Base-by-base conservation (phyloP, 306 rosid species). In the Prunus armeniaca region DNA sequence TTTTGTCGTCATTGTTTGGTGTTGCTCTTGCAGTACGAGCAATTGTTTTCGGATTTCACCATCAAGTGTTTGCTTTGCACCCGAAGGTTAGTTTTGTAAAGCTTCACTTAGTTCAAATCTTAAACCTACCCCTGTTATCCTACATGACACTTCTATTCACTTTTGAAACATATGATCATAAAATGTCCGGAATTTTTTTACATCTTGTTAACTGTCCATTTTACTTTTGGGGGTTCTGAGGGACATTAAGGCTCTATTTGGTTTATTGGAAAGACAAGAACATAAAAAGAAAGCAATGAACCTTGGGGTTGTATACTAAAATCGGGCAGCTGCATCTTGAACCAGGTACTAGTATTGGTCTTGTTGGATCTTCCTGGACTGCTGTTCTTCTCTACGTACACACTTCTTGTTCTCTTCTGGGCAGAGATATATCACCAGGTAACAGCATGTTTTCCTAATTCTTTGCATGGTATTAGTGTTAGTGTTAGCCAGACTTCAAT, bases 351-450 rank as follows among this genome's bases (percentile, higher is more conserved):
- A 41, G 69, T 84, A 73, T 86, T 76, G 83, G 88, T 86, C 65
- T 73, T 91, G 41, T 62, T 91, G 84, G 93, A 95, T 81, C 91
- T 95, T 55, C 99, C 99, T 0, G 99, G 99, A 67, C 86, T 95
- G 55, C 84, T 95, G 3, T 95, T 95, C 82, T 92, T 95, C 89
- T 89, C 98, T 17, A 90, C 98, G 12, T 95, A 90, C 80, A 92
- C 98, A 17, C 96, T 95, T 75, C 87, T 95, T 49, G 99, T 87
- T 76, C 97, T 95, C 75, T 95, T 95, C 68, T 95, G 97, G 97
- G 97, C 99, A 60, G 98, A 95, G 86, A 95, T 95, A 75, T 91
- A 95, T 87, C 91, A 92, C 75, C 99, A 95, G 99, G 98, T 85
- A 83, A 84, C 89, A 69, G 43, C 32, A 74, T 45, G 1, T 74